Evolutionary conservation across 2,329 filamentous ascomycete genomes (phyloP), one percentile per base, ranked within the genome.

Genomic region (Nannizziopsis arthrosporioides): DNA sequence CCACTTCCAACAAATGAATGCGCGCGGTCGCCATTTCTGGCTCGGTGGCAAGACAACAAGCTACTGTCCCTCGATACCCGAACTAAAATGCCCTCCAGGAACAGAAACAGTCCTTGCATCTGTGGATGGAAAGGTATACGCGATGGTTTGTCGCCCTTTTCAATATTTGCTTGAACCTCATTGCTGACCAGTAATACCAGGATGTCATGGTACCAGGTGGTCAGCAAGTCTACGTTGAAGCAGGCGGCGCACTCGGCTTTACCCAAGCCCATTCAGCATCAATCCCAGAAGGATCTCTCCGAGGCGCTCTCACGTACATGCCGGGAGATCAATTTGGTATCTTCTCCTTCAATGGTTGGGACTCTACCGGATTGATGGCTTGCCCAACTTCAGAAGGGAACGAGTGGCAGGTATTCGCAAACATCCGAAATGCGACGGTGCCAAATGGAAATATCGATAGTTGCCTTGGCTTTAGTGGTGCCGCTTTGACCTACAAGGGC

Each of bases 141-240:
- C 9, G 11, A 36, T 27, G 35, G 37, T 1, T 58, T 53, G 9
- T 58, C 50, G 10, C 48, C 51, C n/a, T 42, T 2, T 8, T 27
- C 14, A n/a, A 12, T 19, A 30, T 18, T 14, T 4, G 30, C 7
- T 6, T 18, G 7, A 17, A 10, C 42, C 36, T 30, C 15, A 17
- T 69, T 64, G 4, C 38, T 52, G 49, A 51, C 49, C 18, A 32
- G 42, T 51, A 42, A 52, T 45, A 19, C 14, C 35, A 76, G 57
- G 63, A 67, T 31, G 72, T 77, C 30, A 59, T 70, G 27, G 80
- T 82, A 3, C 78, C 80, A 4, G 80, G 80, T 22, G 80, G 81
- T 19, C 80, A 84, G 56, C 63, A 70, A 49, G 69, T 81, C 55
- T 84, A 77, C 61, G 69, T 83, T 49, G 67, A 64, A 2, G 66